Conservation (phyloP, 495 filamentous ascomycete species). For the Margaritispora aquatica region DNA sequence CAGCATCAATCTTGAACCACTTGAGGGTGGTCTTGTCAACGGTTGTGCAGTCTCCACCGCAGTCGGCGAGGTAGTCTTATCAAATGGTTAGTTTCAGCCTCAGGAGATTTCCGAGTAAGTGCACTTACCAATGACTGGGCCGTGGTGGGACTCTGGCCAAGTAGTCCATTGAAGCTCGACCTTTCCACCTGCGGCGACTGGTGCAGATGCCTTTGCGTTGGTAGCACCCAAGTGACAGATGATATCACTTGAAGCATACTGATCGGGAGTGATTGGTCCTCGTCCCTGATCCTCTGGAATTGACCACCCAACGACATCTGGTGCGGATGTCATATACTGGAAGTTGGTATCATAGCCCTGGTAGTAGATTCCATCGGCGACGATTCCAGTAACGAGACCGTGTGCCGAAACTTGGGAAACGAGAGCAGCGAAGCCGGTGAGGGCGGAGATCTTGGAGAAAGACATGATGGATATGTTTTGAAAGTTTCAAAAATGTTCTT, state of each 20-base stretch:
- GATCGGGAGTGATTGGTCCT: constrained; percentile 49
- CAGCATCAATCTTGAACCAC: constrained; percentile 72
- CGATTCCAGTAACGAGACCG: constrained; percentile 53
- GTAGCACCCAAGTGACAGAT: constrained; percentile 43
- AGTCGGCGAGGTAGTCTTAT: constrained; percentile 69
- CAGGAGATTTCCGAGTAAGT: no score
- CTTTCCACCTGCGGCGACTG: constrained; percentile 37
- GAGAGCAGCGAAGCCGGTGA: constrained; percentile 41
- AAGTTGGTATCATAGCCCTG: constrained; percentile 36
- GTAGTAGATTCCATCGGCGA: constrained; percentile 49
- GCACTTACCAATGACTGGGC: constrained; percentile 50
- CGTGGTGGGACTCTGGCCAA: constrained; percentile 39
- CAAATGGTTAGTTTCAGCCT: no score
- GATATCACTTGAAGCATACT: constrained; percentile 37
- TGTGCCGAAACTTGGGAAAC: constrained; percentile 44
- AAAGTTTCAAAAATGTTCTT: constrained; percentile 1
- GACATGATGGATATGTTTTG: constrained; percentile 19
- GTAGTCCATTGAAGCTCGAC: constrained; percentile 36
- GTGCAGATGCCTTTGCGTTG: constrained; percentile 32
- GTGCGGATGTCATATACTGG: constrained; percentile 28
- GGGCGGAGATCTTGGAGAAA: constrained; percentile 32
- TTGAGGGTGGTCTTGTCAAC: constrained; percentile 57
- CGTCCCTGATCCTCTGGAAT: constrained; percentile 44
- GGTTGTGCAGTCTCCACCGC: constrained; percentile 54
- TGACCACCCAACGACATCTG: constrained; percentile 49